phyloP scores from a whole-genome alignment of 108 stramenopile genomes.

The Nitzschia sp. region DNA sequence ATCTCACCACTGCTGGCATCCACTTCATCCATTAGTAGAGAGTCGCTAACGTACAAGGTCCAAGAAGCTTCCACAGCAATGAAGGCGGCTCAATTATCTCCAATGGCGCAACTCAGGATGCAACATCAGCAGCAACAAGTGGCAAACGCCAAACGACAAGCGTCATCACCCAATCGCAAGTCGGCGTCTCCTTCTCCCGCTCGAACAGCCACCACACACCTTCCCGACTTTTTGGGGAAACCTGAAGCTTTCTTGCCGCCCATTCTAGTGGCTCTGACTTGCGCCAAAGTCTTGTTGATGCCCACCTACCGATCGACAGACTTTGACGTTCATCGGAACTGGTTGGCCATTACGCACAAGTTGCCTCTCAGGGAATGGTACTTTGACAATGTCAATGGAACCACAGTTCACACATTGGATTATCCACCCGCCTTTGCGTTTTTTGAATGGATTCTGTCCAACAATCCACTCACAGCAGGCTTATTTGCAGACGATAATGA shows the following conservation, averaged over 20 bases:
- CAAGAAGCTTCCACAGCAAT: too few relatives aligned
- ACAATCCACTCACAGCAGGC: slow-evolving; percentile 41
- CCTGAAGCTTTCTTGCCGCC: slow-evolving; percentile 47
- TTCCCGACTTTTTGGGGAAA: slow-evolving; percentile 19
- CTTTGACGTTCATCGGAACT: slow-evolving; percentile 96
- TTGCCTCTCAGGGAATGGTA: slow-evolving; percentile 87
- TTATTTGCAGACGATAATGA: slow-evolving; percentile 44
- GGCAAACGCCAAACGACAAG: too few relatives aligned
- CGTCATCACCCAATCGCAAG: neutral
- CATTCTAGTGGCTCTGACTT: slow-evolving; percentile 51
- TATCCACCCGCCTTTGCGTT: slow-evolving; percentile 96
- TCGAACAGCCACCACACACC: neutral
- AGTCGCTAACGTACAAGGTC: too few relatives aligned
- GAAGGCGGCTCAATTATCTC: too few relatives aligned
- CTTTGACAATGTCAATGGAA: slow-evolving; percentile 75
- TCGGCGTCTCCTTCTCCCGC: neutral
- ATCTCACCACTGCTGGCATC: too few relatives aligned
- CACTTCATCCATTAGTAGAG: too few relatives aligned
- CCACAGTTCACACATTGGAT: slow-evolving; percentile 92
- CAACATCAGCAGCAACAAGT: too few relatives aligned
- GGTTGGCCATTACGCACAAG: slow-evolving; percentile 91
- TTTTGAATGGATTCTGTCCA: slow-evolving; percentile 80
- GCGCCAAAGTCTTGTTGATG: slow-evolving; percentile 66
- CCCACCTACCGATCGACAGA: slow-evolving; percentile 88
- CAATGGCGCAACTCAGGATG: too few relatives aligned